These are phyloP conservation scores for Corynascus novoguineensis DNA, from an alignment of 495 filamentous ascomycete species.

Conservation along the genomic window DNA sequence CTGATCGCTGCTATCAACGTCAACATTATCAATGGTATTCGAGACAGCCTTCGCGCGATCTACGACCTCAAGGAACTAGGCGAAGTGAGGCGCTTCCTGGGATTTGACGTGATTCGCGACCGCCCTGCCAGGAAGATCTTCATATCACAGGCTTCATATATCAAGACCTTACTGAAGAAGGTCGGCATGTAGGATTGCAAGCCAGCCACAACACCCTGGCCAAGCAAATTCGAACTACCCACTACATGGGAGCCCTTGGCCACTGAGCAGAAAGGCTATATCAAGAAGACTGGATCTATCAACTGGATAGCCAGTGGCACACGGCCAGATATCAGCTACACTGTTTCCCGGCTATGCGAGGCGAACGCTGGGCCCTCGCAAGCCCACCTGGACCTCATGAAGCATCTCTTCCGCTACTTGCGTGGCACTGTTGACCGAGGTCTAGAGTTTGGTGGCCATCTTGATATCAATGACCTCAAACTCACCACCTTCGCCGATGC, in stretches of 20 bases:
- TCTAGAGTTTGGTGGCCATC: background rate
- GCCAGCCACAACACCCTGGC: background rate
- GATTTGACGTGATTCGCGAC: conserved; percentile 6
- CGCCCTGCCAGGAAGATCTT: background rate
- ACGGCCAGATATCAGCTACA: background rate
- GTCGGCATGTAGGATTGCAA: background rate
- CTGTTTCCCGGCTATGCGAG: background rate
- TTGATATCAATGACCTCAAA: background rate
- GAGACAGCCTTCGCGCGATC: background rate
- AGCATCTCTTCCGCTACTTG: background rate
- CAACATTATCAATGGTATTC: background rate
- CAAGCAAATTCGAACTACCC: too few relatives aligned
- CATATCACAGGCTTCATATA: background rate
- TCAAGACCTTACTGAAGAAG: background rate
- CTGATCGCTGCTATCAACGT: background rate
- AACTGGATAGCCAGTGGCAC: background rate
- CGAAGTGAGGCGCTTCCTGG: conserved; percentile 1
- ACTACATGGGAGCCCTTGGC: too few relatives aligned
- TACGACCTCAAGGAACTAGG: conserved; percentile 1
- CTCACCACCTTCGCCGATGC: background rate
- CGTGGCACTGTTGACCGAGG: background rate
- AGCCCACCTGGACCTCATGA: background rate
- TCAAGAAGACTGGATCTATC: too few relatives aligned
- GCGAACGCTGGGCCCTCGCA: background rate
- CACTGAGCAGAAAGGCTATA: too few relatives aligned